Evolutionary conservation across 352 stramenopile genomes (phyloP), one percentile per base, ranked within the genome.

Genomic region (Globisporangium paddicum): DNA sequence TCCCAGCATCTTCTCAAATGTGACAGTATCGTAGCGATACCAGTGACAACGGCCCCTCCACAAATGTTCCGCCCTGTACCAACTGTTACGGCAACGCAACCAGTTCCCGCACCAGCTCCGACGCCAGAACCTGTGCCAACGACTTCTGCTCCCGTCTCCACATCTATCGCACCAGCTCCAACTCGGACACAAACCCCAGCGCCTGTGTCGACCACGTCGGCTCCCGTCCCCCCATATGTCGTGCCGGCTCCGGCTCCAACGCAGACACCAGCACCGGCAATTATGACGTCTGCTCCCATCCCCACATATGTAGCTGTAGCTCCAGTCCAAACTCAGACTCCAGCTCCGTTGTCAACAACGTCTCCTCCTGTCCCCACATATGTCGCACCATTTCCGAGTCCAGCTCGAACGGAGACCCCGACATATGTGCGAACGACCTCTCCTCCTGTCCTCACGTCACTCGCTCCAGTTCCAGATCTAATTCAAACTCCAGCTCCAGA

Each of bases 1-100:
- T 64, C 62, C 11, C 46, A 54, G 34, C 42, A 64, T 58, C 55
- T 66, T 4, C 18, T 61, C 5, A 9, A 13, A 10, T 68, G 62
- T 9, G n/a, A 50, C 11, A 14, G 38, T 11, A 45, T 63, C n/a
- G 18, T 32, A 1, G 23, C 26, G 34, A 7, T 38, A 5, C 19
- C 30, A 14, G 32, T 40, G 32, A 5, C 19, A 2, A 37, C 41
- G 0, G 19, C 8, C 14, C 26, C 42, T 8, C 19, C 42, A 19
- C 42, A 10, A 11, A 49, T 10, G 16, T 30, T 11, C 21, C 7
- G 1, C 18, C 37, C 37, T 19, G 4, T 16, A n/a, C 37, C 14
- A 42, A 14, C 37, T 42, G 3, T 42, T 7, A 16, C 37, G 37
- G 16, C 37, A 42, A 16, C 5, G 2, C 14, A 49, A 18, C 21